These are phyloP conservation scores for Suillus luteus DNA, from an alignment of 768 basidiomycete genomes.

Conservation along the genomic window DNA sequence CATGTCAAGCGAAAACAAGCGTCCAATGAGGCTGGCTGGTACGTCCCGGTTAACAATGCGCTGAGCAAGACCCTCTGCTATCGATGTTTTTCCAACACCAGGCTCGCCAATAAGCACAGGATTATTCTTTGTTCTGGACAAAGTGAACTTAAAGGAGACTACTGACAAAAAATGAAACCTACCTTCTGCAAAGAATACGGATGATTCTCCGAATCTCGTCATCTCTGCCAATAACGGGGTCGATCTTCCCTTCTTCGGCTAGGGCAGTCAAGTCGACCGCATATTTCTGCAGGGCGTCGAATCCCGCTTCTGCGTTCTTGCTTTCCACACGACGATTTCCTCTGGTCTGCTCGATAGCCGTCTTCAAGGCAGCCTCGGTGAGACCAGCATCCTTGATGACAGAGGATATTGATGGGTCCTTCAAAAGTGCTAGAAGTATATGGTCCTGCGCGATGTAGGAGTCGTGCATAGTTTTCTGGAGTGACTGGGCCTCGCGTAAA, in stretches of 20 bases:
- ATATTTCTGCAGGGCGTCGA: constrained; percentile 90
- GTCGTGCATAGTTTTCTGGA: constrained; percentile 86
- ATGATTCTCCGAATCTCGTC: constrained; percentile 87
- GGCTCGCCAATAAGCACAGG: constrained; percentile 96
- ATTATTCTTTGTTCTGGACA: constrained; percentile 88
- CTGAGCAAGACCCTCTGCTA: constrained; percentile 94
- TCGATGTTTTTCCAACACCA: constrained; percentile 94
- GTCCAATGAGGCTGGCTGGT: constrained; percentile 68
- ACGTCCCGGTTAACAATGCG: constrained; percentile 94
- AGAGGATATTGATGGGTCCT: constrained; percentile 65
- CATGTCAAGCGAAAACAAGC: constrained; percentile 89
- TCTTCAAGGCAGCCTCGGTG: constrained; percentile 72
- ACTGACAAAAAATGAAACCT: neutral
- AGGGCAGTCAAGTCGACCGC: constrained; percentile 84
- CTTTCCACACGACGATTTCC: constrained; percentile 86
- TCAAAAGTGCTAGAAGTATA: constrained; percentile 80
- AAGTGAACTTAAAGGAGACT: constrained; percentile 15
- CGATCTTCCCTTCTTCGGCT: constrained; percentile 92
- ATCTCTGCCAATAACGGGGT: constrained; percentile 92
- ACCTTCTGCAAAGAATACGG: constrained; percentile 82
- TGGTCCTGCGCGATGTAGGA: constrained; percentile 94
- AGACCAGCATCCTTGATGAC: constrained; percentile 76
- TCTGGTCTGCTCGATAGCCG: constrained; percentile 75
- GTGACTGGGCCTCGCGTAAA: constrained; percentile 70
- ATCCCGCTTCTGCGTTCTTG: constrained; percentile 86